Base-by-base conservation (phyloP, 108 stramenopile genomes). In the Craspedostauros australis region DNA sequence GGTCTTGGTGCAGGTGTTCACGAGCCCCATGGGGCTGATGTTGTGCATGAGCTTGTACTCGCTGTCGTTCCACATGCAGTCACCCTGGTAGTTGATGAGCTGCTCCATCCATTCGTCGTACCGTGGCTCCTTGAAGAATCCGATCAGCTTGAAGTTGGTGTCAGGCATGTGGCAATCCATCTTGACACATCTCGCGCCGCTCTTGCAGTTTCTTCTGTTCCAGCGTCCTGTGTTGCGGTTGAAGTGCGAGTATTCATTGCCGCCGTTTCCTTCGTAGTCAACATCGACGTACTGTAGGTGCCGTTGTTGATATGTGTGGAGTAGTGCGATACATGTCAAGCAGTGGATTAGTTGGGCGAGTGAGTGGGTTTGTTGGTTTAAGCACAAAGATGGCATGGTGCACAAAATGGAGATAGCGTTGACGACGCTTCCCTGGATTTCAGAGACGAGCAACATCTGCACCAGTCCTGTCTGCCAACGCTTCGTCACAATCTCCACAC, bases 51-150 rank as follows among this genome's bases (percentile, higher is more conserved):
- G 78, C 11, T 50, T 57, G 46, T 74, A 78, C 32, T 70, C 70
- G 14, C 76, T 67, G 9, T 77, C 73, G 39, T 53, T 52, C 84
- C 77, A 81, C 24, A 74, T 41, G 42, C 79, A 81, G 15, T 64
- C 36, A n/a, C 75, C 80, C 38, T 73, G 57, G 53, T 86, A 74
- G 32, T 81, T 77, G 48, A 86, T 77, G 2, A 86, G 69, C 22
- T 79, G 80, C 45, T 81, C 79, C 40, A 79, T 58, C 55, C 62
- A 81, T 12, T 74, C 70, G 25, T 66, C 59, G 27, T 67, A 75
- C 11, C 64, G 42, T 18, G 50, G 44, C 20, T 79, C 62, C 39
- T 79, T 81, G 77, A 74, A 81, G 62, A 74, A 73, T 49, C 77
- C 80, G 25, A 86, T 43, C 22, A 81, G 46, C 0, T 47, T 37